Evolutionary conservation across 2,329 filamentous ascomycete genomes (phyloP), one percentile per base, ranked within the genome.

Genomic region (Fusarium haematococcum): DNA sequence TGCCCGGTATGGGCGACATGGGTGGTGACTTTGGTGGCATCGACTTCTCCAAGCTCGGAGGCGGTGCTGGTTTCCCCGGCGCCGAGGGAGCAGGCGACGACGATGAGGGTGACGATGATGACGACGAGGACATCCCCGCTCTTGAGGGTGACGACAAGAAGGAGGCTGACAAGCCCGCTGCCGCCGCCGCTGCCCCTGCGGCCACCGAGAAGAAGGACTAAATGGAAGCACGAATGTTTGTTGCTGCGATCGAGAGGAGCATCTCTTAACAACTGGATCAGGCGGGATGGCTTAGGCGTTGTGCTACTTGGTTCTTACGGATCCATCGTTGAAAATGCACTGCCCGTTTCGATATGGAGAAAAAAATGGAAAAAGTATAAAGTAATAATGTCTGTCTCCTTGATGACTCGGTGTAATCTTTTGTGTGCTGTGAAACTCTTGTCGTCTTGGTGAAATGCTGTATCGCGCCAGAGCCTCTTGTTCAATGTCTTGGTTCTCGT

Each of bases 21-120:
- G 85, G 75, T 48, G 91, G 91, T 76, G 94, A 95, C 84, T 94
- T 97, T 75, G 91, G 93, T 79, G 94, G 94, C 79, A 97, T 98
- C 81, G 95, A 97, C 86, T 97, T 97, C 91, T 97, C 94, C 80
- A 97, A 97, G 89, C 92, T 97, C 73, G 92, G 92, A 73, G 90
- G 88, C 75, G 90, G 70, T 20, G 79, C 67, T 66, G 90, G 87
- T 71, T 89, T 90, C 86, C 88, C 87, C 57, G 90, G 89, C 50
- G 85, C 88, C 6, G 73, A 73, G 30, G 90, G 87, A 33, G 84
- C 81, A 20, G 74, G 68, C 33, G 90, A 88, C 30, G 86, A 85
- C 8, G 86, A 86, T 7, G 87, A 88, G 25, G 86, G 88, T 3
- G 89, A 89, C 13, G 89, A 89, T 4, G 91, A 92, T 1, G 90